These are phyloP conservation scores for Rubroshorea leprosula DNA, from an alignment of 345 rosid genomes.

Conservation along the genomic window DNA sequence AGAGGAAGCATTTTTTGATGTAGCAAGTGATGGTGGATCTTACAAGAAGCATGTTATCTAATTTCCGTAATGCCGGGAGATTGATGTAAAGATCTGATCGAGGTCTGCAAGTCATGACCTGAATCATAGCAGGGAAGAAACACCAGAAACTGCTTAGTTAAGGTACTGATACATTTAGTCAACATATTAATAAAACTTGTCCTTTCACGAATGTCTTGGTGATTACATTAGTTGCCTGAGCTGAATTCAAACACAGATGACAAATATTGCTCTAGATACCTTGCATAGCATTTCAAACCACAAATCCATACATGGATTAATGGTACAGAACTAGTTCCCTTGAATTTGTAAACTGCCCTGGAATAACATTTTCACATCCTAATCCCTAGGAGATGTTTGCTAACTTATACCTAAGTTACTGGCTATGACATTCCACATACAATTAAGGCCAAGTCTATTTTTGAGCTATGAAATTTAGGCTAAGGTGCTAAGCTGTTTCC, in stretches of 20 bases:
- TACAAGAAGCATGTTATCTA: constrained; percentile 97
- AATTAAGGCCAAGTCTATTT: too few relatives aligned
- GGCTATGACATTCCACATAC: too few relatives aligned
- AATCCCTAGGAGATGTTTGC: background rate
- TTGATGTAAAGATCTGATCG: constrained; percentile 84
- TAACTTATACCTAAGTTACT: too few relatives aligned
- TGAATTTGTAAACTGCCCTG: background rate
- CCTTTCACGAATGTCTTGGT: background rate
- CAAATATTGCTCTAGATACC: constrained; percentile 1
- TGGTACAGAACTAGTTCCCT: background rate
- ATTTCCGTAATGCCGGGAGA: constrained; percentile 88
- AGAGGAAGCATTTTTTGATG: constrained; percentile 10
- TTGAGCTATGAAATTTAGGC: too few relatives aligned
- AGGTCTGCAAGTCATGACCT: constrained; percentile 98
- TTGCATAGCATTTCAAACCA: constrained; percentile 6
- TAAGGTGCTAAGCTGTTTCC: too few relatives aligned
- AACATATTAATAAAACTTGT: background rate
- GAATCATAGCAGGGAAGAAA: constrained; percentile 23
- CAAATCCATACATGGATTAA: background rate
- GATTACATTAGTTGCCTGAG: constrained; percentile 1
- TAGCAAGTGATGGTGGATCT: constrained; percentile 18
- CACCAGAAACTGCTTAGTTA: too few relatives aligned
- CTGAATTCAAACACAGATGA: background rate
- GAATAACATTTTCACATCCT: background rate
- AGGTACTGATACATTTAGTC: background rate